Base-by-base conservation (phyloP, 129 eudicot species). In the Tagetes erecta region DNA sequence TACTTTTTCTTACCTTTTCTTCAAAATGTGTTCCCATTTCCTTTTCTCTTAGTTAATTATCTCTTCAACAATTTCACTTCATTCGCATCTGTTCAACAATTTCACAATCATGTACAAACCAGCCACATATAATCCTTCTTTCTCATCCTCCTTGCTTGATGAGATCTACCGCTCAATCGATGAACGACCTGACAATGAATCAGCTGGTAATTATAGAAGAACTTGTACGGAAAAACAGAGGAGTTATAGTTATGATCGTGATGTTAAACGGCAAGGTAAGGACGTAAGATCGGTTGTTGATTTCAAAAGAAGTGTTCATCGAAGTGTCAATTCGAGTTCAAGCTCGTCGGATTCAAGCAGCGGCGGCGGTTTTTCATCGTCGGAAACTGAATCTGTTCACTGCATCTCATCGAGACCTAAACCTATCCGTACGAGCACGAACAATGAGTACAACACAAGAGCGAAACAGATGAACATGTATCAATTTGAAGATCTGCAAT, bases 61-160 rank as follows among this genome's bases (percentile, higher is more conserved):
- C 27, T 20, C 27, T 20, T 34, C 35, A 47, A 20, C 11, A 34
- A n/a, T 46, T 46, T 42, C 65, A 56, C 51, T 63, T 35, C 57
- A 34, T 72, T 50, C 30, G 45, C 58, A 42, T 39, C 78, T 7
- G 14, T 47, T 72, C 76, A 31, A 45, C 46, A 44, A 44, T 31
- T 20, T 20, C 66, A 42, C 37, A n/a, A 80, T 63, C 74, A 50
- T 73, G 47, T 75, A 78, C 69, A 68, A 73, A 56, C 78, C 72
- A 5, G 38, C 37, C 10, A 70, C 71, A 57, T 70, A 83, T 0
- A 68, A 68, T 44, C 87, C 95, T 1, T 92, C 98, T n/a, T 92
- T 92, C 82, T 92, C 98, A 1, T 90, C 98, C 0, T 69, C 89
- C 0, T 86, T 92, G 33, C 98, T 92, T 63, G 98, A 92, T 38